These are phyloP conservation scores for Secale cereale DNA, from an alignment of 176 grass and related monocot species.

Conservation along the genomic window DNA sequence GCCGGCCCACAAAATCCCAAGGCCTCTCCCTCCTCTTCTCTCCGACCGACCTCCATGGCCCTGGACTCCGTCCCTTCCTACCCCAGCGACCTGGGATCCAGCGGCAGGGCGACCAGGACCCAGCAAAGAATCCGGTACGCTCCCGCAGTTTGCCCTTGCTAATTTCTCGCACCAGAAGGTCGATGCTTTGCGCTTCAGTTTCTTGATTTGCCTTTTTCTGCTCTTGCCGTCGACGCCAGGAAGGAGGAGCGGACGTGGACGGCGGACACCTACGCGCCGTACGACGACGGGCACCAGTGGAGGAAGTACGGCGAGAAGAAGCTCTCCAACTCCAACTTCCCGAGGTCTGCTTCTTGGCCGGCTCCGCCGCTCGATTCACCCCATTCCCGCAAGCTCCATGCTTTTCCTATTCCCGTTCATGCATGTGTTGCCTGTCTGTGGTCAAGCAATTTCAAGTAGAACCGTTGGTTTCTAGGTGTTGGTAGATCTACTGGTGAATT, in stretches of 20 bases:
- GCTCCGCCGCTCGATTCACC: not conserved
- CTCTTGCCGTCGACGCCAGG: slow-evolving; percentile 7
- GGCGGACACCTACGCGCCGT: slow-evolving; percentile 49
- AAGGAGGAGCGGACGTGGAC: slow-evolving; percentile 47
- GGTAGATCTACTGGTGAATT: not conserved
- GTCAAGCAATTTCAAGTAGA: not conserved
- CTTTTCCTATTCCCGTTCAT: not conserved
- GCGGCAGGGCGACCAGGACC: not conserved
- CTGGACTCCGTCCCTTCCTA: slow-evolving; percentile 33
- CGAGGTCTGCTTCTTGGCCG: slow-evolving; percentile 40
- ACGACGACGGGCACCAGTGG: slow-evolving; percentile 81
- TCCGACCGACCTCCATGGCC: slow-evolving; percentile 32
- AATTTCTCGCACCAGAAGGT: not conserved
- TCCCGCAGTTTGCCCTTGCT: not conserved
- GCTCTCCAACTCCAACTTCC: slow-evolving; percentile 58
- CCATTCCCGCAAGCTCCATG: not conserved
- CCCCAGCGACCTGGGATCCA: slow-evolving; percentile 22
- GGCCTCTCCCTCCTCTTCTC: not conserved
- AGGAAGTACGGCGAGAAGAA: slow-evolving; percentile 95
- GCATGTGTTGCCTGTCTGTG: not conserved
- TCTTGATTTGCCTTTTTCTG: not conserved
- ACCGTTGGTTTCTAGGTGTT: slow-evolving; percentile 12
- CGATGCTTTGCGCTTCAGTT: not conserved
- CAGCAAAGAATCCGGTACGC: slow-evolving; percentile 43
- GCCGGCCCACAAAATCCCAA: slow-evolving; percentile 21